These are phyloP conservation scores for Monocercomonoides exilis DNA, from an alignment of 78 protist species.

Conservation along the genomic window DNA sequence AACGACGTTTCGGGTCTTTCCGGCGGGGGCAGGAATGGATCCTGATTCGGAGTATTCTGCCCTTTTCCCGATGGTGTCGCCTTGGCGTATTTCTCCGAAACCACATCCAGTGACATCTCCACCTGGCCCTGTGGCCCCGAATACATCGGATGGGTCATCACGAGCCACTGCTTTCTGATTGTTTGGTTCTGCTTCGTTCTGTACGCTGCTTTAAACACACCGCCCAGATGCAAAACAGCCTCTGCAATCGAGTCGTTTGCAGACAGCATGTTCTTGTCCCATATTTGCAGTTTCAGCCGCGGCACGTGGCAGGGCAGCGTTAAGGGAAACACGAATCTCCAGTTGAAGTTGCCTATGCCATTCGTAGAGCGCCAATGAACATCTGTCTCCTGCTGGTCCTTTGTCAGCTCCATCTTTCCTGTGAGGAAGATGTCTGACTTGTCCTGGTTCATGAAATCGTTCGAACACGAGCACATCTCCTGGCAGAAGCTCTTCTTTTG, in stretches of 20 bases:
- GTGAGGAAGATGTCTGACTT: constrained; percentile 22
- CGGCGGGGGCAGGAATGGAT: constrained; percentile 21
- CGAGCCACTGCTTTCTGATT: constrained; percentile 15
- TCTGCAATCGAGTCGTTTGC: constrained; percentile 38
- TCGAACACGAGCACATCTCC: not conserved
- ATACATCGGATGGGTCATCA: constrained; percentile 25
- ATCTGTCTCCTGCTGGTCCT: constrained; percentile 26
- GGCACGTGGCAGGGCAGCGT: constrained; percentile 22
- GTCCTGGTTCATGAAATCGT: constrained; percentile 23
- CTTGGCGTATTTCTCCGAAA: not conserved
- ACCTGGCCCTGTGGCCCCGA: not conserved
- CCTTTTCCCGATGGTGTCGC: constrained; percentile 15
- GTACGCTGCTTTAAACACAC: constrained; percentile 12
- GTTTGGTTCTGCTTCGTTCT: not conserved
- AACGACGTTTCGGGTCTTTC: constrained; percentile 10
- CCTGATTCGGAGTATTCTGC: constrained; percentile 22
- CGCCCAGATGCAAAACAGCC: constrained; percentile 2
- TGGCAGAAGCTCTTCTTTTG: not conserved
- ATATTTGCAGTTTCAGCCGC: constrained; percentile 32
- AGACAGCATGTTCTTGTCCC: constrained; percentile 34
- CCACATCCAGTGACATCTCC: constrained; percentile 11
- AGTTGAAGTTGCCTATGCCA: constrained; percentile 35
- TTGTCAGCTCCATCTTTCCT: not conserved
- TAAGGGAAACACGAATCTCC: constrained; percentile 31
- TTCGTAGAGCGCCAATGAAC: constrained; percentile 24